phyloP scores from a whole-genome alignment of 208 protist genomes.

The Trypanosomatidae sp. region DNA sequence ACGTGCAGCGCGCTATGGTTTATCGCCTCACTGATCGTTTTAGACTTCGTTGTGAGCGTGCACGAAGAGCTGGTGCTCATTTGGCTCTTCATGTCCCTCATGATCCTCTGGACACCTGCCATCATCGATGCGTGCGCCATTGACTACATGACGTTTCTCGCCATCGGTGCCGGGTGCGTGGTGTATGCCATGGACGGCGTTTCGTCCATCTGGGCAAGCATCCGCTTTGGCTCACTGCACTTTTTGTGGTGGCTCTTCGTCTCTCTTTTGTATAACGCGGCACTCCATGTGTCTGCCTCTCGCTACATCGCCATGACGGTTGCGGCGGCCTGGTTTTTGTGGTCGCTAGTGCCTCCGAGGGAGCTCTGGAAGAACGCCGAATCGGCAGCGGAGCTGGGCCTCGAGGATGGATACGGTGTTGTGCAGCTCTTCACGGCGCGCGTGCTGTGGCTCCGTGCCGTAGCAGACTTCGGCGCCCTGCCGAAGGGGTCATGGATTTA shows the following conservation, averaged over 20 bases:
- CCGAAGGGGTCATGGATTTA: conserved; percentile 21
- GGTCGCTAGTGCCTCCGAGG: conserved; percentile 16
- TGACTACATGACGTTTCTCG: conserved; percentile 68
- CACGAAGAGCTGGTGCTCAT: conserved; percentile 86
- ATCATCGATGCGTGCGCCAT: conserved; percentile 77
- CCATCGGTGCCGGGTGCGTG: conserved; percentile 37
- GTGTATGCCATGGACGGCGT: conserved; percentile 48
- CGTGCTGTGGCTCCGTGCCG: conserved; percentile 23
- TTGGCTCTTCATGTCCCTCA: conserved; percentile 79
- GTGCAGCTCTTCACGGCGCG: conserved; percentile 24
- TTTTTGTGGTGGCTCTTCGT: conserved; percentile 69
- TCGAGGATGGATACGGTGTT: conserved; percentile 13
- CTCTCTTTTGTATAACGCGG: conserved; percentile 44
- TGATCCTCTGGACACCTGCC: conserved; percentile 81
- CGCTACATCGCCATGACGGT: conserved; percentile 60
- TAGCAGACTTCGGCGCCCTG: conserved; percentile 26
- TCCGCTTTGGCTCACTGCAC: conserved; percentile 50
- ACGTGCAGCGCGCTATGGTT: conserved; percentile 57
- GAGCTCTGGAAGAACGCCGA: conserved; percentile 22
- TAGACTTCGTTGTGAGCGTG: conserved; percentile 82
- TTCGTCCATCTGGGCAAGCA: conserved; percentile 26
- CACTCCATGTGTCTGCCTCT: conserved; percentile 37
- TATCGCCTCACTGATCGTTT: conserved; percentile 50
- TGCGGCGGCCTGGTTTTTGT: conserved; percentile 27
- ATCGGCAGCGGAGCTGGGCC: conserved; percentile 13